Percentiles rank a stretch among this genome's conserved stretches.
Evolutionary conservation across 345 rosid genomes (phyloP).

Genomic region (Salix koriyanagi): DNA sequence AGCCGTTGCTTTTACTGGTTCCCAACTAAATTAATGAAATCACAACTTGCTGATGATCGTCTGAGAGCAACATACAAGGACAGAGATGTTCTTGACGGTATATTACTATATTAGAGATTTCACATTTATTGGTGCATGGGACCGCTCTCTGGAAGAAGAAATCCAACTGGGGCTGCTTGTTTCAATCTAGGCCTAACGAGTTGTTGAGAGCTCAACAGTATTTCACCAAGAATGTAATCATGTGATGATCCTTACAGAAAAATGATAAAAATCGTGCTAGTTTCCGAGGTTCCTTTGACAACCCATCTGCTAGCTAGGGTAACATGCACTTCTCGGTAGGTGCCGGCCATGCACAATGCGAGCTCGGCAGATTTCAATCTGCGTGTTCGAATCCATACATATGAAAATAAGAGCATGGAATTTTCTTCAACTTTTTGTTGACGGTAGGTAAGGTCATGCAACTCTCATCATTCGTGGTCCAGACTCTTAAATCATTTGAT

Average conservation of each 20-base stretch:
- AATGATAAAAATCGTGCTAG: background rate
- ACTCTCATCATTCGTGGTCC: conserved; percentile 2
- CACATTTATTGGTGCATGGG: background rate
- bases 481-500: conserved; percentile 27
- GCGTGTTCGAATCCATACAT: background rate
- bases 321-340: background rate
- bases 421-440: background rate
- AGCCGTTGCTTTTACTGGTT: background rate
- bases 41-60: background rate
- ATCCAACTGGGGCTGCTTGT: background rate
- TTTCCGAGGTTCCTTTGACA: background rate
- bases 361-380: background rate
- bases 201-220: conserved; percentile 16
- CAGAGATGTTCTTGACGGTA: background rate
- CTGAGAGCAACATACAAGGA: background rate
- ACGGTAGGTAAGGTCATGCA: conserved; percentile 28
- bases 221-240: conserved; percentile 8
- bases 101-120: background rate
- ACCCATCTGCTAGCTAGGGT: background rate
- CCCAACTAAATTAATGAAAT: background rate
- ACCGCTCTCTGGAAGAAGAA: background rate
- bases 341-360: background rate
- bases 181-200: background rate
- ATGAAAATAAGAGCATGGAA: background rate
- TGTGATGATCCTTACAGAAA: background rate